Evolutionary conservation across 257 asterid species (phyloP).

Genomic region (Pogostemon cablin): DNA sequence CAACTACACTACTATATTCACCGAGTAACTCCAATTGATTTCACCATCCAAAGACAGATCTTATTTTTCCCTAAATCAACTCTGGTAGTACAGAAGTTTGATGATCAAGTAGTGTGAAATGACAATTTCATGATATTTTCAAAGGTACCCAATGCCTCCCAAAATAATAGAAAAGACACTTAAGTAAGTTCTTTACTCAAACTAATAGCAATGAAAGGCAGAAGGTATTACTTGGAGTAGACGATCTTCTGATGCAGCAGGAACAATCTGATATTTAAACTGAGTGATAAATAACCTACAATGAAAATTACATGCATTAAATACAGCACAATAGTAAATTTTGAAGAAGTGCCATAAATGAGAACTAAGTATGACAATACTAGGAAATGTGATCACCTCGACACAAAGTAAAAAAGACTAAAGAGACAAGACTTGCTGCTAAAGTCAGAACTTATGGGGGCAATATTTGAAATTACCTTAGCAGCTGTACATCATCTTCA

Average conservation of each 20-base stretch:
- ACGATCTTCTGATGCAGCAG: conserved; percentile 56
- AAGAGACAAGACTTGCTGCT: neutral
- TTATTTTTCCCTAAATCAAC: conserved; percentile 36
- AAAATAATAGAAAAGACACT: neutral
- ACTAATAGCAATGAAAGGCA: conserved; percentile 27
- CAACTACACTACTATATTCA: conserved; percentile 31
- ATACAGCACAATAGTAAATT: conserved; percentile 15
- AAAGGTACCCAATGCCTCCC: conserved; percentile 17
- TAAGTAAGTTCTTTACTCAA: neutral
- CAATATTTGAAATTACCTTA: conserved; percentile 59
- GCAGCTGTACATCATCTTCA: conserved; percentile 89
- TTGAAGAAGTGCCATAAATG: conserved; percentile 13
- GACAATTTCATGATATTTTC: conserved; percentile 36
- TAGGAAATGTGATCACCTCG: neutral
- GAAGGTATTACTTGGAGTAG: conserved; percentile 55
- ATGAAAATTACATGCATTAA: conserved; percentile 30
- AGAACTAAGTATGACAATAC: neutral
- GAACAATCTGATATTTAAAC: conserved; percentile 52
- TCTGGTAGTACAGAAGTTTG: conserved; percentile 35
- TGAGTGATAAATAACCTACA: conserved; percentile 76
- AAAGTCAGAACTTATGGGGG: conserved; percentile 27
- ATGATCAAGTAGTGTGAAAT: conserved; percentile 38
- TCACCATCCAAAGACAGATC: conserved; percentile 33
- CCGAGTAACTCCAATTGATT: conserved; percentile 30
- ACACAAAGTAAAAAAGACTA: conserved; percentile 9